Base-by-base conservation (phyloP, 176 grass and related monocot species). In the Alloteropsis semialata region DNA sequence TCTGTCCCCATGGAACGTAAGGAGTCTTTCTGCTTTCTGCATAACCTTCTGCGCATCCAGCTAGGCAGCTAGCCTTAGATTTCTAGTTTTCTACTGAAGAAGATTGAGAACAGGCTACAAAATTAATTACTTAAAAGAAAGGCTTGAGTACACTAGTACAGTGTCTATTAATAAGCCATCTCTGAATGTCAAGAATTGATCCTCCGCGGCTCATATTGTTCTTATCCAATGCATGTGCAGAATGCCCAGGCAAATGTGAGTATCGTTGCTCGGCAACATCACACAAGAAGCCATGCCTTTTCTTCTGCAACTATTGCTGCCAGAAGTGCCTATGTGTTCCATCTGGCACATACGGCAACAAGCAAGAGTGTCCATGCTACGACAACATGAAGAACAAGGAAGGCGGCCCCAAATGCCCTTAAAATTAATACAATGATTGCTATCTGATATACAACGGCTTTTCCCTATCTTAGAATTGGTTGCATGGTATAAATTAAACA, bases 221-320 rank as follows among this genome's bases (percentile, higher is more conserved):
- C 12, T 3, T 57, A 30, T 69, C 8, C 28, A 1, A 13, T 29
- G 10, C 16, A 64, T 50, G 1, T 29, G 41, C 64, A 91, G 82
- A 92, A 53, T 92, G 90, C 18, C 72, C 56, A 12, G 5, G 4
- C 0, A 87, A 81, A 70, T 88, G 90, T 15, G 22, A 60, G 7
- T 71, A 74, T 17, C 82, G 90, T 17, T 88, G 86, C 66, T 81
- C 81, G 10, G 77, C 77, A 4, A 84, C 85, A 3, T 36, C 55
- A 16, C 25, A 77, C 46, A 61, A 6, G 24, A 78, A 88, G 13
- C 29, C 82, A 14, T 92, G 90, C 51, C 43, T 77, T 18, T 82
- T 76, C 29, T 81, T 33, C 24, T 88, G 86, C 78, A 87, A 81
- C 55, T 78, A 81, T 3, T 88, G 90, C 82, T 92, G 90, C 78